Percentiles rank a stretch among this genome's conserved stretches.
Evolutionary conservation across 768 basidiomycete species (phyloP).

Genomic region (Naganishia friedmannii): DNA sequence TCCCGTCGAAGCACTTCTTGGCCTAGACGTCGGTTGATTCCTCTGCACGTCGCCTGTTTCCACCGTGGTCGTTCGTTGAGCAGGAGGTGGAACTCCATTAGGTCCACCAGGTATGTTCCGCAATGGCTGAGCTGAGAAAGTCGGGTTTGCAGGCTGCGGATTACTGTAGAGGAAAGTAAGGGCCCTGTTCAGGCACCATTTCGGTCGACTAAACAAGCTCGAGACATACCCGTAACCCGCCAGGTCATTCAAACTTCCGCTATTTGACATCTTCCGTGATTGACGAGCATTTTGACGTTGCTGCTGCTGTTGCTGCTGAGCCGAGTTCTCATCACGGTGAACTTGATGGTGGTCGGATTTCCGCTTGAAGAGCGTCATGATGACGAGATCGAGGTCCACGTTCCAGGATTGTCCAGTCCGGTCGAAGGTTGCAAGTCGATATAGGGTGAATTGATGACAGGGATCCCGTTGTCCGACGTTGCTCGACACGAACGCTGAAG

Average conservation of each 20-base stretch:
- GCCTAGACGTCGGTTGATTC: background rate
- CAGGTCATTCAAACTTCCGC: constrained; percentile 12
- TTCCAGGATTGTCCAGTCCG: background rate
- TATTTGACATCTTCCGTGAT: constrained; percentile 3
- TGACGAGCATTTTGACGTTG: background rate
- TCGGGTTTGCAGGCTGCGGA: background rate
- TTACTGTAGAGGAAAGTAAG: background rate
- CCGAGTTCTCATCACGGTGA: constrained; percentile 8
- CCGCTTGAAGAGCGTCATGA: constrained; percentile 26
- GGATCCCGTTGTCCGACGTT: background rate
- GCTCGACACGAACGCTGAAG: background rate
- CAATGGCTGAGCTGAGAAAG: background rate
- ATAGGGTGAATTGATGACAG: background rate
- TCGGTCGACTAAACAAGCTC: background rate
- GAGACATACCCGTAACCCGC: background rate
- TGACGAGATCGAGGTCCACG: background rate
- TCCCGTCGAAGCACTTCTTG: constrained; percentile 11
- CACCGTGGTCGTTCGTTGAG: constrained; percentile 13
- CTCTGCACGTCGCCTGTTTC: background rate
- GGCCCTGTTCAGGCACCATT: background rate
- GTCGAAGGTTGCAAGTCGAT: background rate
- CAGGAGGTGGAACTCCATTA: constrained; percentile 5
- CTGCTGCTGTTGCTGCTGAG: constrained; percentile 5
- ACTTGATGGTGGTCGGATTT: constrained; percentile 26
- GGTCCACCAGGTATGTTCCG: constrained; percentile 13